phyloP scores from a whole-genome alignment of 2,329 filamentous ascomycete species.

The Zasmidium angulare region DNA sequence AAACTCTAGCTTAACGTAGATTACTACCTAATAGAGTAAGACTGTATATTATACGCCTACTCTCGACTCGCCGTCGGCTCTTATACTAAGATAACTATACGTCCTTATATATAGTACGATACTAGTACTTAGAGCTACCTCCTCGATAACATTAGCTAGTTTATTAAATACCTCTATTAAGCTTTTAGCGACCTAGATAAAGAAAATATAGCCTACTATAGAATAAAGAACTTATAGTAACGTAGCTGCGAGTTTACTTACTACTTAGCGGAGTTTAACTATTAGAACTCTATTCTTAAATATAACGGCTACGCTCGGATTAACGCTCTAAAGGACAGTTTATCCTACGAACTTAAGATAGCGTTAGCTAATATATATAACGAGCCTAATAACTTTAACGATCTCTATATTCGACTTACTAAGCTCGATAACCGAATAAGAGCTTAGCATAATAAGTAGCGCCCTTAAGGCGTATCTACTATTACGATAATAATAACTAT shows the following conservation, averaged over 20 bases:
- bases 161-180: background rate
- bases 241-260: too few relatives aligned
- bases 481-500: background rate
- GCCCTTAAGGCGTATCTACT: background rate
- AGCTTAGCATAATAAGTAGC: background rate
- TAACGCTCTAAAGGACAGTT: background rate
- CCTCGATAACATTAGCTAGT: background rate
- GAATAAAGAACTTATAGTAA: background rate
- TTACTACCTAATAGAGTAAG: background rate
- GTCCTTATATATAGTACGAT: background rate
- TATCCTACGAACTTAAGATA: background rate
- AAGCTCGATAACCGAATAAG: background rate
- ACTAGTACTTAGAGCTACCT: background rate
- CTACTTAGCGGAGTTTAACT: background rate
- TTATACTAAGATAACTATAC: background rate
- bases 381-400: background rate
- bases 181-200: background rate
- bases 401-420: background rate
- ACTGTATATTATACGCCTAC: background rate
- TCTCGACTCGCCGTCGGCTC: background rate
- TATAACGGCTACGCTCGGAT: background rate
- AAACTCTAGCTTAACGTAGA: background rate
- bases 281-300: background rate
- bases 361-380: background rate
- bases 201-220: background rate